phyloP scores from a whole-genome alignment of 106 monocot genomes.

The Dactylorhiza incarnata region DNA sequence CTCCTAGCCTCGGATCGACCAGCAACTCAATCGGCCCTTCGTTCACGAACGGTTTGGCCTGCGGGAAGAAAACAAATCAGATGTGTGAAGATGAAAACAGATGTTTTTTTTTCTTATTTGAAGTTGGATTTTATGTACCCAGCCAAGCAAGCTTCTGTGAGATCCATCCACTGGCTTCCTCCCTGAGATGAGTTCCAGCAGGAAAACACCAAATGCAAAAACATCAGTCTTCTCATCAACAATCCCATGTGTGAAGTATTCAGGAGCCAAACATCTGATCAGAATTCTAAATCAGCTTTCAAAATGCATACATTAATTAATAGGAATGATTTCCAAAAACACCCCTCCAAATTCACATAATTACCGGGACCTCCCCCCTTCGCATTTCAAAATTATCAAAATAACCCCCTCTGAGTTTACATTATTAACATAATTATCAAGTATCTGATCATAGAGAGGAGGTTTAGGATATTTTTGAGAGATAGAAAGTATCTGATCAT shows the following conservation, averaged over 20 bases:
- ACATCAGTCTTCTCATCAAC: slow-evolving; percentile 76
- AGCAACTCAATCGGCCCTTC: slow-evolving; percentile 10
- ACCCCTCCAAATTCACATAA: no score
- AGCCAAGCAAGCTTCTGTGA: slow-evolving; percentile 55
- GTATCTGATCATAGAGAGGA: no score
- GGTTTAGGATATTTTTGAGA: no score
- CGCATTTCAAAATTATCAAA: no score
- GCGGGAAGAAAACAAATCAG: neutral
- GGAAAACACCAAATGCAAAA: slow-evolving; percentile 61
- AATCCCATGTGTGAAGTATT: slow-evolving; percentile 66
- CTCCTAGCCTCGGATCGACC: slow-evolving; percentile 26
- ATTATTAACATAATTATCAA: no score
- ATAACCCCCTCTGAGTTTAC: no score
- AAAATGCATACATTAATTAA: no score
- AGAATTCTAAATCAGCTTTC: neutral
- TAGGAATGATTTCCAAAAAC: no score
- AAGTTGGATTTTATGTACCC: slow-evolving; percentile 13
- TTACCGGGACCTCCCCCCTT: no score
- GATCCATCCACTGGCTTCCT: slow-evolving; percentile 60
- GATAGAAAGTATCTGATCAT: no score
- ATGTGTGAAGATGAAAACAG: neutral
- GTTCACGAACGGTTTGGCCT: slow-evolving; percentile 29
- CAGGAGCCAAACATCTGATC: slow-evolving; percentile 61
- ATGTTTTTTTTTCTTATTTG: neutral
- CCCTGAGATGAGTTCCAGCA: slow-evolving; percentile 61